Percentiles rank a stretch among this genome's conserved stretches.
phyloP scores from a whole-genome alignment of 176 grass and related monocot genomes.

The Themeda triandra region DNA sequence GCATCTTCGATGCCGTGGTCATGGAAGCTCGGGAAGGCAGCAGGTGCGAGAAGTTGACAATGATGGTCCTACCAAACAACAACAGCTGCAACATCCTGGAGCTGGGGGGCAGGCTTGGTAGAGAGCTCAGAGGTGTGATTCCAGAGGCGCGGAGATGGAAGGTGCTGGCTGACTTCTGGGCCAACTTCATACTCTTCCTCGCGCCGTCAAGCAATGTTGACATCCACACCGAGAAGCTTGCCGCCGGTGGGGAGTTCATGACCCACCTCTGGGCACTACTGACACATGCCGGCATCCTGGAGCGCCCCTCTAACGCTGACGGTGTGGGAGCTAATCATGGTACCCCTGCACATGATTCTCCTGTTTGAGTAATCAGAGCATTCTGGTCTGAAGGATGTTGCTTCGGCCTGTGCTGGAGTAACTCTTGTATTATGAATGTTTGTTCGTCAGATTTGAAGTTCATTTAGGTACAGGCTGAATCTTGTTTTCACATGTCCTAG shows the following conservation, averaged over 20 bases:
- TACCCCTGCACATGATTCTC: background rate
- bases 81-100: background rate
- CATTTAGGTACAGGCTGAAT: background rate
- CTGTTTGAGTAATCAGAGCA: background rate
- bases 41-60: background rate
- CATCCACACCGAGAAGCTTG: background rate
- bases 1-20: background rate
- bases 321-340: background rate
- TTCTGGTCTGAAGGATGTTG: background rate
- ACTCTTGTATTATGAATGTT: background rate
- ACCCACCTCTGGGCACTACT: slow-evolving; percentile 28
- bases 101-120: background rate
- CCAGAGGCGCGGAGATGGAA: slow-evolving; percentile 7
- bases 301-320: background rate
- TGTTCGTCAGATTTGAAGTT: background rate
- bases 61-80: background rate
- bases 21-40: background rate
- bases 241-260: slow-evolving; percentile 20
- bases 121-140: background rate
- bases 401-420: background rate
- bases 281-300: slow-evolving; percentile 25
- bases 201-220: background rate
- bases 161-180: slow-evolving; percentile 8
- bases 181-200: slow-evolving; percentile 6
- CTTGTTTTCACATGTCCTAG: background rate